Base-by-base conservation (phyloP, 169 alveolate species). In the Plasmodium inui region DNA sequence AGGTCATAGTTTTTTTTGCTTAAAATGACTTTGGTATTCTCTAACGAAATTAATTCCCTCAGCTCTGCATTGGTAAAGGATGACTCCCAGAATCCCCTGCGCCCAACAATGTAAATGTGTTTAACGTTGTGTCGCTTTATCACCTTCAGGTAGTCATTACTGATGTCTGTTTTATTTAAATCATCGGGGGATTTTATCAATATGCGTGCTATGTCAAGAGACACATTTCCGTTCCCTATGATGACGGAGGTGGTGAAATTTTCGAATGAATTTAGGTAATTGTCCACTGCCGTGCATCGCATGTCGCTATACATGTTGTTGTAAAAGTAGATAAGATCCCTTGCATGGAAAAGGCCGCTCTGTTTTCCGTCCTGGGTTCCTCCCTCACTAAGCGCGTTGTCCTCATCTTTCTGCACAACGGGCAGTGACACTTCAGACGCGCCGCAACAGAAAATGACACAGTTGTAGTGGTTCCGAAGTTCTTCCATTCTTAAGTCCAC, bases 211-310 rank as follows among this genome's bases (percentile, higher is more conserved):
- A 98, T 85, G 80, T 98, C 99, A 50, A 97, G 91, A 0, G 98
- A 94, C 2, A 97, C 98, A 95, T 98, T 98, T 1, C 99, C 99
- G 92, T 97, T 98, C 19, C 99, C 98, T 19, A 97, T 94, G 32
- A 97, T 93, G 37, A 93, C 81, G 50, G 88, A 73, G 80, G 46
- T 86, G 17, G 86, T 32, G 80, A 86, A 86, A 34, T 86, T 86
- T 74, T 50, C 85, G 61, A 50, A 53, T 12, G 93, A 74, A 30
- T 76, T 86, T 44, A 86, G 81, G 55, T 86, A 86, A 10, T 74
- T 86, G 34, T 86, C 93, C 32, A 86, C 44, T 34, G 22, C 46
- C 53, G 32, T 86, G 39, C 93, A 86, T 22, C 93, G 81, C 30
- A 86, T 9, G 37, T 86, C 93, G 4, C 76, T 84, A 30, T 86